Evolutionary conservation across 768 basidiomycete genomes (phyloP).

Genomic region (Candolleomyces aberdarensis): DNA sequence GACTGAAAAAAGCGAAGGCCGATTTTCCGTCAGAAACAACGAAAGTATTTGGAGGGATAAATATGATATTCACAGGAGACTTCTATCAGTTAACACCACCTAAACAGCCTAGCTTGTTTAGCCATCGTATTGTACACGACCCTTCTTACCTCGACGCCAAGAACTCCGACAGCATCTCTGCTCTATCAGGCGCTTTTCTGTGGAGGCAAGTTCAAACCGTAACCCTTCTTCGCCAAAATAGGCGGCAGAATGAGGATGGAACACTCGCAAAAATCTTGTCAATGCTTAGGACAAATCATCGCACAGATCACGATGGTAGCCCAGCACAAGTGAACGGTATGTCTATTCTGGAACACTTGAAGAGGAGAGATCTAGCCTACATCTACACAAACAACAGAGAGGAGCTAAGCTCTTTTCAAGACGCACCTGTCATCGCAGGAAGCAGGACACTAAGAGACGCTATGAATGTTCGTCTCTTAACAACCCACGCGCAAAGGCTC

Average conservation of each 20-base stretch:
- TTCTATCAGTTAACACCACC: conserved; percentile 11
- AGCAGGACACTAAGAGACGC: conserved; percentile 12
- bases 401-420: neutral
- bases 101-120: conserved; percentile 15
- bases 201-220: conserved; percentile 12
- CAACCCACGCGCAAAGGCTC: neutral
- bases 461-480: conserved; percentile 8
- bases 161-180: neutral
- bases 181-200: conserved; percentile 9
- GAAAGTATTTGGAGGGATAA: conserved; percentile 24
- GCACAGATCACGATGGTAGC: neutral
- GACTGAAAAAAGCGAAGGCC: neutral
- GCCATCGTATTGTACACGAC: conserved; percentile 3
- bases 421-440: conserved; percentile 12
- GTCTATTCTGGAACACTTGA: no score
- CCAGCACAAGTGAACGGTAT: no score
- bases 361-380: no score
- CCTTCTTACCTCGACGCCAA: conserved; percentile 3
- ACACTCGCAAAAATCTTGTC: conserved; percentile 7
- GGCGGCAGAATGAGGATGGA: neutral
- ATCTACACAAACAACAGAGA: no score
- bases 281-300: neutral
- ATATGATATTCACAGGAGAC: conserved; percentile 28
- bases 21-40: neutral
- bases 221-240: neutral